phyloP scores from a whole-genome alignment of 768 basidiomycete genomes.

The Neoboletus brunneissimus region DNA sequence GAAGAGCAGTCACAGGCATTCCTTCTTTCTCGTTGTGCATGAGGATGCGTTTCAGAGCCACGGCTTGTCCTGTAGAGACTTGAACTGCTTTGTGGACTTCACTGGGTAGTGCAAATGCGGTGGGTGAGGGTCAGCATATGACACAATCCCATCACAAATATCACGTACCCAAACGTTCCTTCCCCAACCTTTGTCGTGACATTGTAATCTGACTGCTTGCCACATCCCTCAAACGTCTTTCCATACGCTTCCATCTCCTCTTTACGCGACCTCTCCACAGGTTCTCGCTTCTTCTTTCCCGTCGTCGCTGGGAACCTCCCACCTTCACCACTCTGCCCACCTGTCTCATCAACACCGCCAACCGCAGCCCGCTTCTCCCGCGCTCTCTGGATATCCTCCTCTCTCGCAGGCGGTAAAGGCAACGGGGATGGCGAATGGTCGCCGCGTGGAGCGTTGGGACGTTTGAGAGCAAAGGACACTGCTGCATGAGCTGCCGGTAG shows the following conservation, averaged over 20 bases:
- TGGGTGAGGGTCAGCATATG: slow-evolving; percentile 8
- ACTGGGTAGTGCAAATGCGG: slow-evolving; percentile 37
- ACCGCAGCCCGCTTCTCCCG: slow-evolving; percentile 25
- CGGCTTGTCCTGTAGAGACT: slow-evolving; percentile 52
- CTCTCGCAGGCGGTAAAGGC: slow-evolving; percentile 30
- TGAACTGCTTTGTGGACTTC: slow-evolving; percentile 90
- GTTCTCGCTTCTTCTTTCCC: slow-evolving; percentile 39
- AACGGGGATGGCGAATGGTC: slow-evolving; percentile 45
- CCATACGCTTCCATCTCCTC: slow-evolving; percentile 71
- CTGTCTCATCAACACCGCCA: slow-evolving; percentile 7
- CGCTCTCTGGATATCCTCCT: slow-evolving; percentile 25
- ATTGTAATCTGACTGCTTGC: slow-evolving; percentile 71
- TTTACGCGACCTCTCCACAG: slow-evolving; percentile 51
- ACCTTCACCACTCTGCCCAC: background rate
- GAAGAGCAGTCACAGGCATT: slow-evolving; percentile 93
- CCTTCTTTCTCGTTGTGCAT: slow-evolving; percentile 98
- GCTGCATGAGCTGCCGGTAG: slow-evolving; percentile 38
- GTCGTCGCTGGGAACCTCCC: background rate
- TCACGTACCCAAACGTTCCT: slow-evolving; percentile 89
- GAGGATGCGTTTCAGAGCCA: slow-evolving; percentile 91
- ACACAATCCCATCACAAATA: background rate
- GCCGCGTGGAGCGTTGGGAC: slow-evolving; percentile 46
- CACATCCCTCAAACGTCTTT: slow-evolving; percentile 64
- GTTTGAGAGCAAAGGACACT: slow-evolving; percentile 43
- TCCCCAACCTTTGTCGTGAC: slow-evolving; percentile 88